Base-by-base conservation (phyloP, 2,329 filamentous ascomycete species). In the Orbilia brochopaga region DNA sequence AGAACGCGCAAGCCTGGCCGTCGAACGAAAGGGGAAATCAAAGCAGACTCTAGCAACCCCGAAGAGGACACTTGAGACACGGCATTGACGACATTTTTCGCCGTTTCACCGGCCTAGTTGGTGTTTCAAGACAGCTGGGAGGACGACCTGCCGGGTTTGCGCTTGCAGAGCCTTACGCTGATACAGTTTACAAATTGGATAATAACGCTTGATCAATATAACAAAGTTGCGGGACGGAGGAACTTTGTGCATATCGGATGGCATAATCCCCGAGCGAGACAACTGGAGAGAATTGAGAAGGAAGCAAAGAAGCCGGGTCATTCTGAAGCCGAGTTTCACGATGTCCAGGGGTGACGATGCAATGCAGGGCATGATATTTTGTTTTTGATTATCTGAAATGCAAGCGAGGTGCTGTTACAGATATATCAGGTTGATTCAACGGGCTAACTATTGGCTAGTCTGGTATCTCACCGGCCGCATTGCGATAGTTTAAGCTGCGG, bases 331-430 rank as follows among this genome's bases (percentile, higher is more conserved):
- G 54, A 63, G 66, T 70, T 70, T 70, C 66, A 70, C 23, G 59
- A 63, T 69, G n/a, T 19, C 6, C 44, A 3, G 17, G 44, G 44
- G 44, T 21, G n/a, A 5, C n/a, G 15, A 8, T 42, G 19, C n/a
- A 17, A n/a, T n/a, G n/a, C n/a, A n/a, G n/a, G n/a, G n/a, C n/a
- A n/a, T n/a, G n/a, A n/a, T n/a, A n/a, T n/a, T n/a, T n/a, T n/a
- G n/a, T n/a, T n/a, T n/a, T n/a, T n/a, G n/a, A 46, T 59, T 70
- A 51, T 51, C 53, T 59, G 54, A 50, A 52, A 46, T 54, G 62
- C 66, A 70, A 70, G 59, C 66, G 66, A 70, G 19, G 44, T 19
- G 66, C 58, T 63, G 66, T 70, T 70, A 70, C 66, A 70, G 54
- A 70, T 70, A 63, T 63, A 63, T 59, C 23, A n/a, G 17, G 37